Conservation (phyloP, 108 stramenopile genomes). For the Cyclotella kingstonii region DNA sequence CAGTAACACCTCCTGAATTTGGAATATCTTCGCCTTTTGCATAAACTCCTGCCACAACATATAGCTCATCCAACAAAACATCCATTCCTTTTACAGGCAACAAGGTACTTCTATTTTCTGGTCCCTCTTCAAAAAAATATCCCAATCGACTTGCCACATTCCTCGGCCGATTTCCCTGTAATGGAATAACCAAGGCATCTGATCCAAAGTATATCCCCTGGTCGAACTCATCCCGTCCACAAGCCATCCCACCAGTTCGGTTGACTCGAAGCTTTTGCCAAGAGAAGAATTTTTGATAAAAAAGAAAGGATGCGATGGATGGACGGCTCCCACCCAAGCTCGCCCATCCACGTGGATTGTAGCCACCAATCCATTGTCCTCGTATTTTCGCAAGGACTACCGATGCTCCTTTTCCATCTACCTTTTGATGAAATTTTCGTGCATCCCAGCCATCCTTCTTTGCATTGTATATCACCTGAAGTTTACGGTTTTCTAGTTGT, state of each 20-base stretch:
- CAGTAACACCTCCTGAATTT: conserved; percentile 62
- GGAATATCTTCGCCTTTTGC: conserved; percentile 64
- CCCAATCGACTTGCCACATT: conserved; percentile 53
- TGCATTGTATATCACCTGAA: conserved; percentile 59
- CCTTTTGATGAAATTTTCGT: conserved; percentile 44
- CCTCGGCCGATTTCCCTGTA: conserved; percentile 27
- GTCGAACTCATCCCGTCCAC: conserved; percentile 58
- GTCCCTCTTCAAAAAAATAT: conserved; percentile 65
- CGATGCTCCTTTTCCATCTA: conserved; percentile 69
- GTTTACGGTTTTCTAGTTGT: conserved; percentile 56
- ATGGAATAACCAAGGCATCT: conserved; percentile 61
- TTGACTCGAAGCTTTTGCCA: conserved; percentile 58
- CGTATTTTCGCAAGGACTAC: conserved; percentile 48
- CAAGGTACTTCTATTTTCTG: conserved; percentile 40
- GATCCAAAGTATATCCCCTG: conserved; percentile 67
- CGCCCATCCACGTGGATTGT: conserved; percentile 74
- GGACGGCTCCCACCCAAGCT: conserved; percentile 57
- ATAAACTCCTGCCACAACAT: conserved; percentile 62
- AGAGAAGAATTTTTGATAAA: conserved; percentile 37
- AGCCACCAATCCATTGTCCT: conserved; percentile 52
- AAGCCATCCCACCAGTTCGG: conserved; percentile 76
- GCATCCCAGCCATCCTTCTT: conserved; percentile 57
- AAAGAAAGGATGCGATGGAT: conserved; percentile 60
- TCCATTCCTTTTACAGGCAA: conserved; percentile 39
- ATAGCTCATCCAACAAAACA: conserved; percentile 44